Conservation (phyloP, 306 rosid species). For the Pterocarpus macrocarpus region DNA sequence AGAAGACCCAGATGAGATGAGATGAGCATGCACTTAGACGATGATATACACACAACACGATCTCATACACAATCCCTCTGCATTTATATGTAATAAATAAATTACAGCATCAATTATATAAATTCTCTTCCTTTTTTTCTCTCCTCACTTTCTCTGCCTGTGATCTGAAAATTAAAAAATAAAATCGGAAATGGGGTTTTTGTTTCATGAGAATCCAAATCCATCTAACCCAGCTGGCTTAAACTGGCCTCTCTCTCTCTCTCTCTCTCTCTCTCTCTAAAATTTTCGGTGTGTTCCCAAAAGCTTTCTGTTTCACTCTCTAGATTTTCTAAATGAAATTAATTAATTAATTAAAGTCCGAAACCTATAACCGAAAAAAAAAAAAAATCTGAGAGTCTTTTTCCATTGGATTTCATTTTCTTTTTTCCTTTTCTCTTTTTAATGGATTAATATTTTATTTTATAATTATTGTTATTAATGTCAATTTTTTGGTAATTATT, state of each 20-base stretch:
- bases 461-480: background rate
- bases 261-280: constrained; percentile 32
- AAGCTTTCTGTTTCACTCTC: constrained; percentile 19
- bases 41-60: constrained; percentile 29
- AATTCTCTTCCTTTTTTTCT: constrained; percentile 9
- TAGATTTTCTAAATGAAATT: constrained; percentile 33
- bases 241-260: constrained; percentile 39
- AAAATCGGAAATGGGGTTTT: constrained; percentile 32
- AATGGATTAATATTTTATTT: no score
- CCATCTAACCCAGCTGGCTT: constrained; percentile 52
- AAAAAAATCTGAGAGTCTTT: background rate
- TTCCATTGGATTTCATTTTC: background rate
- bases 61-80: constrained; percentile 50
- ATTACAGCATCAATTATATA: constrained; percentile 15
- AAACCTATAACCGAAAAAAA: background rate
- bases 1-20: background rate
- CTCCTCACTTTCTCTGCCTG: constrained; percentile 35
- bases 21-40: constrained; percentile 36
- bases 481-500: background rate
- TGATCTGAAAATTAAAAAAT: constrained; percentile 45
- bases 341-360: background rate
- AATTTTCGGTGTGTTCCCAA: constrained; percentile 38
- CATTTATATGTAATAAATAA: constrained; percentile 40
- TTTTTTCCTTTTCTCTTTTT: background rate
- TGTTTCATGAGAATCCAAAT: constrained; percentile 46